Evolutionary conservation across 257 asterid genomes (phyloP).

Genomic region (Marsdenia floribunda): DNA sequence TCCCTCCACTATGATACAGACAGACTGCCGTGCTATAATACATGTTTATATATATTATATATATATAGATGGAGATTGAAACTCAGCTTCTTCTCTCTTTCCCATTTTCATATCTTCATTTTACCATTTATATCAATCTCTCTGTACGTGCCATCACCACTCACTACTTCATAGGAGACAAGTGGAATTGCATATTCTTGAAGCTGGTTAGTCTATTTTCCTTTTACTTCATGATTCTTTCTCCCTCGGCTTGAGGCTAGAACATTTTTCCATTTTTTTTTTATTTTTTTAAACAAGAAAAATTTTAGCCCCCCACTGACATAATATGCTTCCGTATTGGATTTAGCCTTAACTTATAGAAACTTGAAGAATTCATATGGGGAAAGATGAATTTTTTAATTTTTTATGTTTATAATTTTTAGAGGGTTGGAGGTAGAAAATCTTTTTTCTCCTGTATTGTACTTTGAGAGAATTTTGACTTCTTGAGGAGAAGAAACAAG

Average conservation of each 20-base stretch:
- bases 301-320: too few species aligned
- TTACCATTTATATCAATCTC: neutral
- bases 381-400: neutral
- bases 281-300: neutral
- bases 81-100: neutral
- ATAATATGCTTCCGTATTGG: neutral
- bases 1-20: neutral
- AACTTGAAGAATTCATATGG: neutral
- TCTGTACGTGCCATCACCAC: neutral
- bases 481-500: neutral
- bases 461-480: neutral
- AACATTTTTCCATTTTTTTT: neutral
- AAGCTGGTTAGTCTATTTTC: neutral
- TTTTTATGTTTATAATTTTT: neutral
- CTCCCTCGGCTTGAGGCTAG: neutral
- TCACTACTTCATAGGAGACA: neutral
- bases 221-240: neutral
- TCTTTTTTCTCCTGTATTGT: neutral
- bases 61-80: neutral
- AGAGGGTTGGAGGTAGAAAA: neutral
- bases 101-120: neutral
- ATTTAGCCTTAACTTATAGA: neutral
- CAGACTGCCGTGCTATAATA: neutral
- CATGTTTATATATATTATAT: neutral
- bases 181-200: slow-evolving; percentile 4